Evolutionary conservation across 2,329 filamentous ascomycete genomes (phyloP).

Genomic region (Hymenoscyphus fructigenus): DNA sequence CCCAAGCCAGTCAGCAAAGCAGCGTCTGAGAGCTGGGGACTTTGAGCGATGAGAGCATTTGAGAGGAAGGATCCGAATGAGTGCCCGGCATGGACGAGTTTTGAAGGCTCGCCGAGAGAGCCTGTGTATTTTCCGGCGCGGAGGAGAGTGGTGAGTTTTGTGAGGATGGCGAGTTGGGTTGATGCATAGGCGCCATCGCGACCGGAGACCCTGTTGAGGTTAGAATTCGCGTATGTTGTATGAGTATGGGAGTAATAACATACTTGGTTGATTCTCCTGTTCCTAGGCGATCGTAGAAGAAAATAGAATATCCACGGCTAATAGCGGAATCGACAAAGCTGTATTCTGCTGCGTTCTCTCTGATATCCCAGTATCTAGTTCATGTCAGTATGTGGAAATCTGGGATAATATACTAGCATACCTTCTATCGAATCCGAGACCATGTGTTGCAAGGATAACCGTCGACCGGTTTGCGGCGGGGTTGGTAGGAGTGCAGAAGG

Average conservation of each 20-base stretch:
- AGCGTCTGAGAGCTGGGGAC: constrained; percentile 55
- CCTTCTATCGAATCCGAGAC: constrained; percentile 32
- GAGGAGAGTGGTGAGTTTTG: constrained; percentile 18
- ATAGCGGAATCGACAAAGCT: constrained; percentile 38
- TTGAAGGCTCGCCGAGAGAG: constrained; percentile 29
- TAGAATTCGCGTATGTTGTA: constrained; percentile 14
- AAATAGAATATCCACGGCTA: constrained; percentile 37
- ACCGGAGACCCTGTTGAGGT: constrained; percentile 19
- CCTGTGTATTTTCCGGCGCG: constrained; percentile 28
- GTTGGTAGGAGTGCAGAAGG: constrained; percentile 2
- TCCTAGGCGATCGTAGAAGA: constrained; percentile 41
- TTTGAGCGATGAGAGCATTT: constrained; percentile 50
- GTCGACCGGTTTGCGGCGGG: constrained; percentile 26
- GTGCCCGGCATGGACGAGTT: constrained; percentile 62
- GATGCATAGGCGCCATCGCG: constrained; percentile 34
- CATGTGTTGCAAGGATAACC: constrained; percentile 36
- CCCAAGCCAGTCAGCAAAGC: constrained; percentile 61
- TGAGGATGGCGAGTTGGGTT: constrained; percentile 24
- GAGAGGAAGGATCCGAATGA: constrained; percentile 60
- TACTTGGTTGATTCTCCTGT: constrained; percentile 35
- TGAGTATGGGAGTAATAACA: neutral
- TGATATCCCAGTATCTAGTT: constrained; percentile 37
- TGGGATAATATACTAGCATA: constrained; percentile 25
- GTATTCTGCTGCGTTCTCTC: constrained; percentile 30
- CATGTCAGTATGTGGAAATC: neutral